These are phyloP conservation scores for Pseudonectria foliicola DNA, from an alignment of 2,329 filamentous ascomycete genomes.

Conservation along the genomic window DNA sequence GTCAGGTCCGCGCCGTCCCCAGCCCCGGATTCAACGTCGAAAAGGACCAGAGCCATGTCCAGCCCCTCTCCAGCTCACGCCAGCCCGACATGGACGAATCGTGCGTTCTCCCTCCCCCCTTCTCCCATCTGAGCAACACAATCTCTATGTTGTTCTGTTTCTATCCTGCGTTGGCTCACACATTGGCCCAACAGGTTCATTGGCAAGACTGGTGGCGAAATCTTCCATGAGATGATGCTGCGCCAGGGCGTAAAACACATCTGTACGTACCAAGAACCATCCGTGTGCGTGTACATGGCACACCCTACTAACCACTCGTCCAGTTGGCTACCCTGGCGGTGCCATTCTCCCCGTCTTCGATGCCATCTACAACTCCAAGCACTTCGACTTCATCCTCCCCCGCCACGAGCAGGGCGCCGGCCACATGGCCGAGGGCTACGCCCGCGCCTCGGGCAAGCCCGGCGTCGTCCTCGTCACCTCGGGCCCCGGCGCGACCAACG, in stretches of 20 bases:
- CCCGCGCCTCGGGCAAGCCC: conserved; percentile 84
- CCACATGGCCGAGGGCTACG: conserved; percentile 98
- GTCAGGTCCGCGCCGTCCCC: conserved; percentile 49
- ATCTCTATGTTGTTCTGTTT: conserved; percentile 3
- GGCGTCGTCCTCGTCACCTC: conserved; percentile 96
- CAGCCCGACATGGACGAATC: conserved; percentile 69
- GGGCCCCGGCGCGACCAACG: conserved; percentile 92
- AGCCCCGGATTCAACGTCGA: conserved; percentile 54
- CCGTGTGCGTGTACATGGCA: no score
- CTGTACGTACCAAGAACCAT: conserved; percentile 68
- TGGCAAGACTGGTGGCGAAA: conserved; percentile 89
- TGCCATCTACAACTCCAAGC: conserved; percentile 95
- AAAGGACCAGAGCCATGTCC: conserved; percentile 52
- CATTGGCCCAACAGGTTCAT: conserved; percentile 57
- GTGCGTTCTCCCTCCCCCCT: conserved; percentile 42
- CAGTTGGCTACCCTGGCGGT: conserved; percentile 85
- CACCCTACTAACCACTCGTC: conserved; percentile 19
- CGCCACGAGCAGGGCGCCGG: conserved; percentile 96
- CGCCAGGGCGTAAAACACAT: conserved; percentile 87
- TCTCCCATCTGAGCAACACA: conserved; percentile 1
- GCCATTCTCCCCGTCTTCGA: conserved; percentile 98
- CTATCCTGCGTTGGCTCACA: conserved; percentile 12
- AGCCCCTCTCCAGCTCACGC: conserved; percentile 57
- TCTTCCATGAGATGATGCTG: conserved; percentile 99
- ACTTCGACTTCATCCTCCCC: conserved; percentile 93